Evolutionary conservation across 768 basidiomycete genomes (phyloP).

Genomic region (Lenzites betulinus): DNA sequence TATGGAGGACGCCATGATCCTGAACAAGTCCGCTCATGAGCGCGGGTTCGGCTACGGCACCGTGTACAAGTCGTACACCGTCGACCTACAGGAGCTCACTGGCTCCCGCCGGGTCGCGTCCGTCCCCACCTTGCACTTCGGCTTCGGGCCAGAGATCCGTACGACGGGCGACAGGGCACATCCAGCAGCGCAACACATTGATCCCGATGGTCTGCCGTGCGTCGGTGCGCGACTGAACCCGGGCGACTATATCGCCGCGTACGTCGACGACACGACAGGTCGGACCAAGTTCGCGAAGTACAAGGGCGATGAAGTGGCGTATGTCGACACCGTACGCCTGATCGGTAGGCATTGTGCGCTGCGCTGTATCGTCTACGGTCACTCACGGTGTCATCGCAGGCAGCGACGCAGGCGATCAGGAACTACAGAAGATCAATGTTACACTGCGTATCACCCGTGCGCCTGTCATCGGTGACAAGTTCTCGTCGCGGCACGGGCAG

Average conservation of each 20-base stretch:
- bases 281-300: conserved; percentile 89
- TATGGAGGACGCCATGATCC: conserved; percentile 99
- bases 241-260: conserved; percentile 84
- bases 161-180: conserved; percentile 48
- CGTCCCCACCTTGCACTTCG: conserved; percentile 84
- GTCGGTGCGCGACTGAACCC: conserved; percentile 68
- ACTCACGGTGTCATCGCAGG: conserved; percentile 45
- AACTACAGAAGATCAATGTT: conserved; percentile 91
- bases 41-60: conserved; percentile 97
- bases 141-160: conserved; percentile 75
- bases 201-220: conserved; percentile 82
- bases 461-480: conserved; percentile 99
- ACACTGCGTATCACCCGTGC: conserved; percentile 91
- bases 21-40: conserved; percentile 98
- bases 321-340: conserved; percentile 88
- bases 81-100: conserved; percentile 83
- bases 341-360: conserved; percentile 56
- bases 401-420: conserved; percentile 82
- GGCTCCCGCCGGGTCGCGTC: conserved; percentile 61
- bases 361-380: background rate
- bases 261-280: conserved; percentile 82
- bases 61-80: conserved; percentile 90
- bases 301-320: conserved; percentile 92
- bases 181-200: conserved; percentile 55
- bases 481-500: conserved; percentile 98